Evolutionary conservation across 129 eudicot genomes (phyloP).

Genomic region (Apium graveolens): DNA sequence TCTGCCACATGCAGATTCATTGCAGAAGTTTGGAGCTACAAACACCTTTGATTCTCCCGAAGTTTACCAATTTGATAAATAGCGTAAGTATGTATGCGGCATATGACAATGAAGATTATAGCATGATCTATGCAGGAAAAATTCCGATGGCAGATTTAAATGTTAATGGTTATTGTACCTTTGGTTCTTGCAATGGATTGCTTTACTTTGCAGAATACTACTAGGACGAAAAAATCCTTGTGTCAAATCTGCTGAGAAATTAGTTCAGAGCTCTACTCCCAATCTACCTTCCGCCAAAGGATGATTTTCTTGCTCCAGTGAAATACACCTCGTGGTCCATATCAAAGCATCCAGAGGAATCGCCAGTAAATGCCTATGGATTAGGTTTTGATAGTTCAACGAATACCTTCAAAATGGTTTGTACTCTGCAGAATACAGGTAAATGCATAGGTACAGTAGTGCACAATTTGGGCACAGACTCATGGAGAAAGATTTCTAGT

Average conservation of each 20-base stretch:
- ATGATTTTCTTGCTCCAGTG: background rate
- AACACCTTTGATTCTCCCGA: background rate
- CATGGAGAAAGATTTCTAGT: too few relatives aligned
- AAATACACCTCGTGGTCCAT: background rate
- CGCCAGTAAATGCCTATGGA: background rate
- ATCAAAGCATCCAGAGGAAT: background rate
- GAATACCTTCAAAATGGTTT: background rate
- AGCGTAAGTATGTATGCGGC: background rate
- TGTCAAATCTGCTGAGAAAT: background rate
- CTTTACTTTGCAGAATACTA: constrained; percentile 4
- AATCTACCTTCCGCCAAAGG: background rate
- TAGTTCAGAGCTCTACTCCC: background rate
- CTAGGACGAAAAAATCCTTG: background rate
- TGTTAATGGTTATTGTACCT: background rate
- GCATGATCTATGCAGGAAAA: background rate
- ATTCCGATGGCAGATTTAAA: background rate
- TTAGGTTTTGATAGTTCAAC: constrained; percentile 1
- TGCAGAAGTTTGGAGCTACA: background rate
- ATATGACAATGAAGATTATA: background rate
- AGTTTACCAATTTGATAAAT: background rate
- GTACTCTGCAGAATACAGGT: background rate
- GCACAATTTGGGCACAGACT: constrained; percentile 7
- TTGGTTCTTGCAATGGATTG: constrained; percentile 5
- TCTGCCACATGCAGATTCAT: background rate
- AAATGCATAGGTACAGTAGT: constrained; percentile 1